Evolutionary conservation across 148 eudicot species (phyloP), one percentile per base, ranked within the genome.

Genomic region (Rhododendron griersonianum): DNA sequence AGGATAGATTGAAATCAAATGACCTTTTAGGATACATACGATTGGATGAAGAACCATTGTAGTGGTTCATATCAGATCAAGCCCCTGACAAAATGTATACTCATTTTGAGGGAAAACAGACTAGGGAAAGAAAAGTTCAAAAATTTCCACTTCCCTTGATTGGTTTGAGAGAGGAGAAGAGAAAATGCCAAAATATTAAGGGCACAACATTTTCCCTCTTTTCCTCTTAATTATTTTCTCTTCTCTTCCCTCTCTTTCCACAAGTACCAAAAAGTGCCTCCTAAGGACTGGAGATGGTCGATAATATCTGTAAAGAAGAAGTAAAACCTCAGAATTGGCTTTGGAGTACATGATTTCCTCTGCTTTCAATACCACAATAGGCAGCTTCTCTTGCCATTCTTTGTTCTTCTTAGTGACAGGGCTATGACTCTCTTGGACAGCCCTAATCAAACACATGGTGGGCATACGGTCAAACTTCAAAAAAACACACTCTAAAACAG

Each of bases 301-400:
- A 30, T 75, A 44, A 9, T 1, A 10, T 85, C 59, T 41, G 2
- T 30, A 61, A 86, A 28, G 19, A 25, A 57, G 15, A 67, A 86
- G 25, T 35, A n/a, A 83, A 76, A 97, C 99, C 99, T 97, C 98
- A 59, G 98, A 95, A 91, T 97, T 95, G 85, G 99, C 99, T 87
- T 97, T 97, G 77, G 99, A 97, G 87, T 97, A 97, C 93, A 97
- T 92, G 85, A 97, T 97, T 92, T 95, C 98, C 88, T 97, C 99
- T 21, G 99, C 94, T 91, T 90, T 95, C 2, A 97, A 78, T 25
- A 97, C 99, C 89, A 97, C 98, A 86, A 86, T 76, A 48, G 99
- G 99, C 7, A 97, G 89, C 90, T 97, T 95, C 91, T 95, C 96
- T 82, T 92, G 98, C 99, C 99, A 97, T 91, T 97, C 99, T 82